Evolutionary conservation across 169 alveolate genomes (phyloP).

Genomic region (Babesia ovis): DNA sequence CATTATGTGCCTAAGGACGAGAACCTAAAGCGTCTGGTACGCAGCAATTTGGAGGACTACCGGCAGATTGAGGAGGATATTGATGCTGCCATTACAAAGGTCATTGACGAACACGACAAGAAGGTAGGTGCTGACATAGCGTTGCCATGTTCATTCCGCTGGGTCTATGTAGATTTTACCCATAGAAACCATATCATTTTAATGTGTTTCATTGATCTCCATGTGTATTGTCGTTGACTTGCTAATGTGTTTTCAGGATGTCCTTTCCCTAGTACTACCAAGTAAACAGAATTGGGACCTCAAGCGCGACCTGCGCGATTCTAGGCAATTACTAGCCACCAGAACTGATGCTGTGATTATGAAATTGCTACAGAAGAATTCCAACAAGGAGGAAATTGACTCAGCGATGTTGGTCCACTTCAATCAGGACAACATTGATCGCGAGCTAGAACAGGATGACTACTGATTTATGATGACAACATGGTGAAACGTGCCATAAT

Average conservation of each 20-base stretch:
- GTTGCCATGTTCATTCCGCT: background rate
- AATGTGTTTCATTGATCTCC: background rate
- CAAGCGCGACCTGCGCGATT: slow-evolving; percentile 79
- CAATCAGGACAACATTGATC: slow-evolving; percentile 20
- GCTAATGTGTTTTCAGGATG: slow-evolving; percentile 38
- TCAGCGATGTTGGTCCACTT: slow-evolving; percentile 29
- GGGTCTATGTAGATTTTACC: background rate
- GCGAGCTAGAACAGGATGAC: slow-evolving; percentile 18
- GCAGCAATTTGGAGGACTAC: slow-evolving; percentile 55
- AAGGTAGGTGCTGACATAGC: slow-evolving; percentile 23
- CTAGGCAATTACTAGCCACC: slow-evolving; percentile 68
- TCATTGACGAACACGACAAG: slow-evolving; percentile 38
- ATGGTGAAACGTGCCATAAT: too few relatives aligned
- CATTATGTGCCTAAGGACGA: slow-evolving; percentile 66
- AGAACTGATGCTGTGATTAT: slow-evolving; percentile 80
- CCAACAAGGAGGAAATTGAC: slow-evolving; percentile 20
- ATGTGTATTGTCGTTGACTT: background rate
- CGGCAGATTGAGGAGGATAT: slow-evolving; percentile 55
- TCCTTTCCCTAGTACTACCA: slow-evolving; percentile 60
- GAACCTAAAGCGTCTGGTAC: slow-evolving; percentile 45
- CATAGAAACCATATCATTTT: background rate
- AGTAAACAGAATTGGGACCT: slow-evolving; percentile 74
- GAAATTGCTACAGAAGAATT: slow-evolving; percentile 60
- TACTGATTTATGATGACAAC: too few relatives aligned
- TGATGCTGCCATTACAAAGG: slow-evolving; percentile 32